Evolutionary conservation across 345 rosid species (phyloP).

Genomic region (Eucalyptus cloeziana): DNA sequence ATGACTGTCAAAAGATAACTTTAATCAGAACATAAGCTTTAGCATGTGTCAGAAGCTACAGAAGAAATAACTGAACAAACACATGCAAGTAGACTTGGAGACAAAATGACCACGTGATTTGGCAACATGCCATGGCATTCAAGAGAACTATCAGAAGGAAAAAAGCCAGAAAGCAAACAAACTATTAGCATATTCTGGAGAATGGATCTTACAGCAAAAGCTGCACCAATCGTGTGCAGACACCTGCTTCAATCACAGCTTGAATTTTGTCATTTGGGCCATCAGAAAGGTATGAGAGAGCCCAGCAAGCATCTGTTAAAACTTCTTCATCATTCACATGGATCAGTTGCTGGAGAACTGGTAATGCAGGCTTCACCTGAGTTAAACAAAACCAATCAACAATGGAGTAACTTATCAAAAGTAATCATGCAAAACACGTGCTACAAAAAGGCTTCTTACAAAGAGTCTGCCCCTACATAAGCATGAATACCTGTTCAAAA

Average conservation of each 20-base stretch:
- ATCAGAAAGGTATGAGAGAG: slow-evolving; percentile 62
- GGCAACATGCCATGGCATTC: background rate
- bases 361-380: slow-evolving; percentile 78
- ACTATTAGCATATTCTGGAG: background rate
- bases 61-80: background rate
- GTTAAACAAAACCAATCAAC: background rate
- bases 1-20: slow-evolving; percentile 34
- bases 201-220: slow-evolving; percentile 49
- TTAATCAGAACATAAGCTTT: background rate
- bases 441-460: background rate
- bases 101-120: background rate
- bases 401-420: background rate
- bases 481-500: slow-evolving; percentile 28
- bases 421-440: background rate
- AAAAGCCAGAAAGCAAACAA: background rate
- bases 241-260: slow-evolving; percentile 75
- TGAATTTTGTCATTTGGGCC: slow-evolving; percentile 89
- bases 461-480: background rate
- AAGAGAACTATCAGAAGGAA: background rate
- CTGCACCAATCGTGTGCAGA: slow-evolving; percentile 73
- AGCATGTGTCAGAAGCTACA: background rate
- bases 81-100: background rate
- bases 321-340: slow-evolving; percentile 76
- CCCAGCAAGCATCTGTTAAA: slow-evolving; percentile 90
- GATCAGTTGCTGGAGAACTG: slow-evolving; percentile 64